Percentiles rank a stretch among this genome's conserved stretches.
Conservation (phyloP, 257 asterid species). For the Eustoma russellianum region DNA sequence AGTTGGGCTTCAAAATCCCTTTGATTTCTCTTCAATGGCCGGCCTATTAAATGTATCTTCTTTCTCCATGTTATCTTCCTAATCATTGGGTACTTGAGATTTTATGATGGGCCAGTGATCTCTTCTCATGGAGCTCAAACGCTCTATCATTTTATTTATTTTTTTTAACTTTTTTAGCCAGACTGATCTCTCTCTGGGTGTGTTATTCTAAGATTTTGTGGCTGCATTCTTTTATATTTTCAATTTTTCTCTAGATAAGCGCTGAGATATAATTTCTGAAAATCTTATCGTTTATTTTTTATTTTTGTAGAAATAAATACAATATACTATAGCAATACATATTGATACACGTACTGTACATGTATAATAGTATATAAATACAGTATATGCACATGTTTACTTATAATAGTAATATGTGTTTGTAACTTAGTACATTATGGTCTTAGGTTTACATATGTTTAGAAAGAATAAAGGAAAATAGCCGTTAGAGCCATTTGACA, state of each 20-base stretch:
- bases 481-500: too few relatives aligned
- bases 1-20: constrained; percentile 61
- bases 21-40: constrained; percentile 82
- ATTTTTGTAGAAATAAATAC: too few relatives aligned
- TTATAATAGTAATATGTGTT: too few relatives aligned
- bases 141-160: not conserved
- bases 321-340: too few relatives aligned
- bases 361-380: too few relatives aligned
- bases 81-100: constrained; percentile 1
- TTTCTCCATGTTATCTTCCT: not conserved
- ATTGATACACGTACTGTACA: too few relatives aligned
- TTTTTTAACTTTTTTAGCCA: not conserved
- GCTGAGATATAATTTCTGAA: not conserved
- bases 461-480: too few relatives aligned
- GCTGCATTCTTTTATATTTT: not conserved
- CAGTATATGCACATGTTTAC: too few relatives aligned
- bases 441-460: too few relatives aligned
- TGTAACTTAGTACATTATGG: too few relatives aligned
- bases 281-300: too few relatives aligned
- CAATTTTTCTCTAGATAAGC: not conserved
- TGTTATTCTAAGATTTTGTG: not conserved
- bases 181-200: not conserved
- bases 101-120: not conserved
- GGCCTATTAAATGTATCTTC: constrained; percentile 71
- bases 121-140: not conserved